These are phyloP conservation scores for Eimeria sp. DNA, from an alignment of 169 alveolate species.

Conservation along the genomic window DNA sequence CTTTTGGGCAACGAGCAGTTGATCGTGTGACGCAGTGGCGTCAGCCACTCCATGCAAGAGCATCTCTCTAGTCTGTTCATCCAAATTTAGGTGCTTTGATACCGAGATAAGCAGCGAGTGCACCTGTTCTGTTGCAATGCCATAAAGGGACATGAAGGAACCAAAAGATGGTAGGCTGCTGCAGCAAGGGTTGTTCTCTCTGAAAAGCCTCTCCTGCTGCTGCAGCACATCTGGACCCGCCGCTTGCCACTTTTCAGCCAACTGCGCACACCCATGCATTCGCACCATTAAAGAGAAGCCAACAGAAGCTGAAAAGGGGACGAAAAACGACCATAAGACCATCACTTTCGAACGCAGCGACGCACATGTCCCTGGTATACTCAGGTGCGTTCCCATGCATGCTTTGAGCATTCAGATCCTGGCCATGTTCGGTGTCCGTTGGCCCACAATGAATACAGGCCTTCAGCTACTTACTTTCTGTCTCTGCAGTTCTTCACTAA, in stretches of 20 bases:
- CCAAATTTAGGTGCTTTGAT: conserved; percentile 49
- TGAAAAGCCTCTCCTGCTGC: conserved; percentile 58
- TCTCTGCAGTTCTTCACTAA: conserved; percentile 80
- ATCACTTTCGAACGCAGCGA: background rate
- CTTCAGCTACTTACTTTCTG: conserved; percentile 44
- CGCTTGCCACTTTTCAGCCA: conserved; percentile 67
- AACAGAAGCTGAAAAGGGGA: background rate
- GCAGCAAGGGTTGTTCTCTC: conserved; percentile 78
- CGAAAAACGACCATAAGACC: background rate
- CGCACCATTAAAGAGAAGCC: background rate
- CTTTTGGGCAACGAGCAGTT: background rate
- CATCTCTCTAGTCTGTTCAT: conserved; percentile 64
- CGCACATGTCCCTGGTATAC: background rate
- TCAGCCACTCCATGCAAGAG: conserved; percentile 47
- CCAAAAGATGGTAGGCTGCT: conserved; percentile 73
- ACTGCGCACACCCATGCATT: conserved; percentile 36
- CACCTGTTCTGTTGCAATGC: conserved; percentile 76
- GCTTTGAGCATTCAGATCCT: background rate
- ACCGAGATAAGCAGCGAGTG: conserved; percentile 67
- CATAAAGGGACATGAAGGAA: conserved; percentile 78
- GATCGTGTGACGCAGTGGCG: background rate
- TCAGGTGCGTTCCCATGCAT: background rate
- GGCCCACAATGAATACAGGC: background rate
- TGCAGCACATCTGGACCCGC: conserved; percentile 72
- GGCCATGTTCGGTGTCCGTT: background rate